Evolutionary conservation across 2,329 filamentous ascomycete species (phyloP).

Genomic region (Penicillium sp.): DNA sequence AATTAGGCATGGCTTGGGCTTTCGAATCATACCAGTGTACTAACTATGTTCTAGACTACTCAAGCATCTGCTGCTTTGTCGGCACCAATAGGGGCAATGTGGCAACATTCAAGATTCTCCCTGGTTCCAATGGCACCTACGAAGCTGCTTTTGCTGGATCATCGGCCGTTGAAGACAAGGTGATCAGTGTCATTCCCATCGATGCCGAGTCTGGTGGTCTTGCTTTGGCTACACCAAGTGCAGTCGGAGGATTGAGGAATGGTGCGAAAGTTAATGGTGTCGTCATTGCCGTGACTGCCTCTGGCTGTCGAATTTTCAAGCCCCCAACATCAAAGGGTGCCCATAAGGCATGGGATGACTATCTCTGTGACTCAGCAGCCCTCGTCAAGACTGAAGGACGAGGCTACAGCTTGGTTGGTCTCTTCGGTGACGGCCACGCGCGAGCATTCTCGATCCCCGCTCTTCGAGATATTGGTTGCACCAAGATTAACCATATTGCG

Average conservation of each 20-base stretch:
- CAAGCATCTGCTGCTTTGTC: conserved; percentile 87
- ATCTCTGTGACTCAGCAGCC: conserved; percentile 74
- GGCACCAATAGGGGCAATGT: conserved; percentile 83
- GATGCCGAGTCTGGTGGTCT: conserved; percentile 72
- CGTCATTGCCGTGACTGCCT: conserved; percentile 70
- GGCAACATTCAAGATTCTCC: conserved; percentile 85
- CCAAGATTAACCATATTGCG: conserved; percentile 62
- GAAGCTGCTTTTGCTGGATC: conserved; percentile 68
- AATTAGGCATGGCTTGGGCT: conserved; percentile 14
- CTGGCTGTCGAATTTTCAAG: conserved; percentile 81
- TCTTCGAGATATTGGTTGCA: conserved; percentile 75
- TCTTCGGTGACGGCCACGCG: conserved; percentile 78
- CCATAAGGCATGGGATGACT: conserved; percentile 81
- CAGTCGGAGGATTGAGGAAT: conserved; percentile 72
- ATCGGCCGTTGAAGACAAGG: conserved; percentile 61
- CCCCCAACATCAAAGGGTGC: conserved; percentile 85
- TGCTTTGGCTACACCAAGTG: conserved; percentile 70
- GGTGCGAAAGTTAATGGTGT: conserved; percentile 76
- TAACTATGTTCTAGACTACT: conserved; percentile 61
- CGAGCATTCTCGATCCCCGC: conserved; percentile 84
- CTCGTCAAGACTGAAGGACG: conserved; percentile 72
- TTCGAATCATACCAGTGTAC: background rate
- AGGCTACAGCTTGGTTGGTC: conserved; percentile 73
- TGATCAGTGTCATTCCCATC: conserved; percentile 78
- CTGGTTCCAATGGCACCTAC: conserved; percentile 67